A percentile compares a stretch with the other conserved stretches of the same genome.
Evolutionary conservation across 371 early-diverging fungal genomes (phyloP).

Genomic region (Mortierella sp.): DNA sequence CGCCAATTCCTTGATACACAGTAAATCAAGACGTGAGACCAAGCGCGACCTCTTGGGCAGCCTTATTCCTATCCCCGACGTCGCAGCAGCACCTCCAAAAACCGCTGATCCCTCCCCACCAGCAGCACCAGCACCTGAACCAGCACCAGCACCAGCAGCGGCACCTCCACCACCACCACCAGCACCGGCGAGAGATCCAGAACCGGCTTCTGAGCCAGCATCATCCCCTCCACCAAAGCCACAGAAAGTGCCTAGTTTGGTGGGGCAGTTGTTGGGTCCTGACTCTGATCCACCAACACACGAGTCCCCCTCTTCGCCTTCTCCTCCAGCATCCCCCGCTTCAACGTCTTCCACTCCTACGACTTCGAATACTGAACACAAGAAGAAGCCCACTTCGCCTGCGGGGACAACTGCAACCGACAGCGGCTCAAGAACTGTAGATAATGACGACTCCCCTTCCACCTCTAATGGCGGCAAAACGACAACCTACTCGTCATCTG

Average conservation of each 20-base stretch:
- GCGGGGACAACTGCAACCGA: neutral
- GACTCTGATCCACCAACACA: neutral
- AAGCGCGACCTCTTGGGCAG: conserved; percentile 11
- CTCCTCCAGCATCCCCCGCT: neutral
- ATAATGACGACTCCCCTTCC: neutral
- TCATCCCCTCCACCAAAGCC: neutral
- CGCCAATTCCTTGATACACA: neutral
- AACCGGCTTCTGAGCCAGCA: neutral
- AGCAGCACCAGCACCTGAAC: neutral
- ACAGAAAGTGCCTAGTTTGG: neutral
- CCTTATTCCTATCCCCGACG: neutral
- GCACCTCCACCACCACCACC: neutral
- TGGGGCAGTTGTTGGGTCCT: neutral
- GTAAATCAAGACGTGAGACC: neutral
- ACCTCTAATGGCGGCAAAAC: neutral
- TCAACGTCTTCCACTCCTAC: neutral
- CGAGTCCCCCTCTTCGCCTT: neutral
- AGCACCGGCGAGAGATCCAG: neutral
- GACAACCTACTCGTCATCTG: neutral
- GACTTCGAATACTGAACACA: neutral
- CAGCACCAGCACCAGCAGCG: neutral
- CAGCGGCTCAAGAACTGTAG: neutral
- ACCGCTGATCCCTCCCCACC: neutral
- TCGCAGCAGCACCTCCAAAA: neutral
- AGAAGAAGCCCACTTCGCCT: neutral